phyloP scores from a whole-genome alignment of 2,329 filamentous ascomycete genomes.

The Dactylellina leptospora region DNA sequence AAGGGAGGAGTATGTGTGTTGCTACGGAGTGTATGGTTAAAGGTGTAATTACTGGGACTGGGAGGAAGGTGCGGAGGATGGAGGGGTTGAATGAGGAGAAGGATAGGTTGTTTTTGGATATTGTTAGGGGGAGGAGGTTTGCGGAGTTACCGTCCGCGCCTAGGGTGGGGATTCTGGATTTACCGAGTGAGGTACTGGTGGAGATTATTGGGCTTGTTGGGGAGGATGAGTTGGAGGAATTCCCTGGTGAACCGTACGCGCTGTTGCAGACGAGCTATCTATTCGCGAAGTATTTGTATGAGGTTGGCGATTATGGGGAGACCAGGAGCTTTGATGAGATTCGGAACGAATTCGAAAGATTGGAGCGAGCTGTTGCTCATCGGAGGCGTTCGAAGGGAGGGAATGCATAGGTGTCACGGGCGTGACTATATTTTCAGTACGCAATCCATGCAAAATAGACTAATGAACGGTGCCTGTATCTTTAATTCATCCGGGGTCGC shows the following conservation, averaged over 20 bases:
- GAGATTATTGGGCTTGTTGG: slow-evolving; percentile 13
- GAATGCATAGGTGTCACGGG: too few relatives aligned
- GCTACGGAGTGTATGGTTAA: slow-evolving; percentile 22
- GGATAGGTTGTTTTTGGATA: slow-evolving; percentile 1
- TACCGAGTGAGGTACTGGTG: slow-evolving; percentile 14
- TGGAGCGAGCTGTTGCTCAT: not conserved
- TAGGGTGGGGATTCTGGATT: slow-evolving; percentile 29
- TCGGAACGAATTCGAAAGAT: not conserved
- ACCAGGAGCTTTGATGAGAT: not conserved
- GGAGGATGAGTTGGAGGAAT: not conserved
- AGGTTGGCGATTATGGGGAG: not conserved
- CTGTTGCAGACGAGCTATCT: slow-evolving; percentile 15
- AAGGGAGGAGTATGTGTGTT: slow-evolving; percentile 12
- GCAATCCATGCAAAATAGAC: too few relatives aligned
- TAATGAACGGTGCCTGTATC: too few relatives aligned
- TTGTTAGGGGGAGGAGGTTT: slow-evolving; percentile 21
- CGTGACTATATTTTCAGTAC: too few relatives aligned
- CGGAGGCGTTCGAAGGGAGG: not conserved
- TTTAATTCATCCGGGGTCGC: too few relatives aligned
- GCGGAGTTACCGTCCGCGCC: not conserved
- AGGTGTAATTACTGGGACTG: not conserved
- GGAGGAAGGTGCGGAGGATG: not conserved
- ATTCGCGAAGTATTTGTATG: slow-evolving; percentile 22
- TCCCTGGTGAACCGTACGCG: not conserved
- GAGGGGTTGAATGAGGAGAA: not conserved